phyloP scores from a whole-genome alignment of 805 yeast species.

The Kuraishia cidri region DNA sequence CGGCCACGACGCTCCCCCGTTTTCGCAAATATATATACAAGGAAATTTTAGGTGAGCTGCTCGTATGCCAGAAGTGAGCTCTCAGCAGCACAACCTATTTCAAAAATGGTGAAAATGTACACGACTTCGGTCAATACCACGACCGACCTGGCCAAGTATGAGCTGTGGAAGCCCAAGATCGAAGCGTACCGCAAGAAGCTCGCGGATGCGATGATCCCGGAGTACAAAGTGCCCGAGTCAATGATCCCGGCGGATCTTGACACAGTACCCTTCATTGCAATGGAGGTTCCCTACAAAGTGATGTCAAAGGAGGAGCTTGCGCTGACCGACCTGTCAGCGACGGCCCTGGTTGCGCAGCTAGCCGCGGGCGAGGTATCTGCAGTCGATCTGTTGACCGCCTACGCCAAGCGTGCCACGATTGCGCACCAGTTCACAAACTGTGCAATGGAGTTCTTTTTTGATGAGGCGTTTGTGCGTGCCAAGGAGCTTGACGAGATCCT shows the following conservation, averaged over 20 bases:
- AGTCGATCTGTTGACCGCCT: slow-evolving; percentile 48
- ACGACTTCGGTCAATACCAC: too few species aligned
- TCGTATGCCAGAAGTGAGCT: too few species aligned
- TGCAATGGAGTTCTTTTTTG: slow-evolving; percentile 45
- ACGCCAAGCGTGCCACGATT: slow-evolving; percentile 53
- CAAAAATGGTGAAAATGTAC: too few species aligned
- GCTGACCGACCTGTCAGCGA: slow-evolving; percentile 35
- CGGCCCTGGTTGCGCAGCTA: slow-evolving; percentile 30
- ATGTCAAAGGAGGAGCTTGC: slow-evolving; percentile 24
- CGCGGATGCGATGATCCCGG: slow-evolving; percentile 14
- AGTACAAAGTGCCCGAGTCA: slow-evolving; percentile 14
- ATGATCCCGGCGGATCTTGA: slow-evolving; percentile 6
- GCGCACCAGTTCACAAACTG: slow-evolving; percentile 55
- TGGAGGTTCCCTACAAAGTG: slow-evolving; percentile 12
- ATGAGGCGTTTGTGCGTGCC: slow-evolving; percentile 53
- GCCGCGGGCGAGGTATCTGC: slow-evolving; percentile 38
- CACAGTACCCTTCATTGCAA: slow-evolving; percentile 6
- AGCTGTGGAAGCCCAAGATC: slow-evolving; percentile 22
- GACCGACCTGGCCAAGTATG: slow-evolving; percentile 20
- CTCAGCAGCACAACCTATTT: too few species aligned
- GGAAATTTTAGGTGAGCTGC: too few species aligned
- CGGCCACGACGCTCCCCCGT: too few species aligned
- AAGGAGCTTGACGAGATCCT: slow-evolving; percentile 45
- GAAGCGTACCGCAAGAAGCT: slow-evolving; percentile 18
- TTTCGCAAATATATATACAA: too few species aligned